Conservation (phyloP, 2,329 filamentous ascomycete species). For the Diaporthe caulivora region DNA sequence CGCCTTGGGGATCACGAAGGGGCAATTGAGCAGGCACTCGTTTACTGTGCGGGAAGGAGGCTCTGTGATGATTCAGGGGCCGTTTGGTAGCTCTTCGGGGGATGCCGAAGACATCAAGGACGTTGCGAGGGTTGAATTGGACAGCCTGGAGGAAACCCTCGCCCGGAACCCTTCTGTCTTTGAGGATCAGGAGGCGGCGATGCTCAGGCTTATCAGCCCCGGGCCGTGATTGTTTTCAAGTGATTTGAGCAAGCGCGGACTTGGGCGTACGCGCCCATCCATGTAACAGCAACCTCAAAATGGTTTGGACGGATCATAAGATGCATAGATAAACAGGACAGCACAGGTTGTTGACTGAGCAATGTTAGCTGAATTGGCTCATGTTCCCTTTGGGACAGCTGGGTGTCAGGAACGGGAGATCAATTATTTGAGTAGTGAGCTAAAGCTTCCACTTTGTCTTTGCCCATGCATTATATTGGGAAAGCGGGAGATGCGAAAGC, state of each 20-base stretch:
- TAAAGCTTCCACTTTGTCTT: too few relatives aligned
- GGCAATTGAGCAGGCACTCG: conserved; percentile 3
- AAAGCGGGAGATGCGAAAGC: too few relatives aligned
- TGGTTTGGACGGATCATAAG: not conserved
- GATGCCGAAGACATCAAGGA: not conserved
- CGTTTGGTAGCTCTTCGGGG: not conserved
- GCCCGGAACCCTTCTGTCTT: not conserved
- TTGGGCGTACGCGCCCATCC: not conserved
- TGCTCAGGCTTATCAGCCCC: not conserved
- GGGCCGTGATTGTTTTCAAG: not conserved
- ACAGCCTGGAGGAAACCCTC: not conserved
- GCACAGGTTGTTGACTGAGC: too few relatives aligned
- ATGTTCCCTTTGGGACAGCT: too few relatives aligned
- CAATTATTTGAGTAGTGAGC: too few relatives aligned
- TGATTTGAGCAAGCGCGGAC: not conserved
- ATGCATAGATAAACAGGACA: too few relatives aligned
- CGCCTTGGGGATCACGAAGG: conserved; percentile 12
- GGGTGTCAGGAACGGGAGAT: too few relatives aligned
- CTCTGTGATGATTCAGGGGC: conserved; percentile 19
- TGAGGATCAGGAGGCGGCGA: not conserved
- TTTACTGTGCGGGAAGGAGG: conserved; percentile 8
- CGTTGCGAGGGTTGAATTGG: not conserved
- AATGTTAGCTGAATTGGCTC: too few relatives aligned
- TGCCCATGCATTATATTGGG: too few relatives aligned
- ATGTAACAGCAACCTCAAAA: not conserved